Percentiles rank a stretch among this genome's conserved stretches.
Evolutionary conservation across 495 filamentous ascomycete genomes (phyloP).

Genomic region (Cenococcum geophilum): DNA sequence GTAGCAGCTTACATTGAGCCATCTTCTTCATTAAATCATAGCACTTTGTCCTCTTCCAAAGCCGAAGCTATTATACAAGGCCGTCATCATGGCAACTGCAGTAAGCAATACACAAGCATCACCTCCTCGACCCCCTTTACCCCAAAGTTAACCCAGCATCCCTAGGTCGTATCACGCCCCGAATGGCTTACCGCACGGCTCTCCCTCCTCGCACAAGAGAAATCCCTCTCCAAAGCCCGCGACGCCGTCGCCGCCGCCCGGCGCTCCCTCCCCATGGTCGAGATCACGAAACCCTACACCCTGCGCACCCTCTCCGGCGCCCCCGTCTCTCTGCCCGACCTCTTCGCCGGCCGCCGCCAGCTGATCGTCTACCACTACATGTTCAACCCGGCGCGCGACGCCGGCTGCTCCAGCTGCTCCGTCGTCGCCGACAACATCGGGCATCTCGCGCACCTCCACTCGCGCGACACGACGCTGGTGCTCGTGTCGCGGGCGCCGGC

Average conservation of each 20-base stretch:
- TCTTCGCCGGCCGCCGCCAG: conserved; percentile 42
- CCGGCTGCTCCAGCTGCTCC: conserved; percentile 40
- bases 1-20: too few species aligned
- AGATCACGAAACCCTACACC: conserved; percentile 37
- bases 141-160: not conserved
- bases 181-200: conserved; percentile 42
- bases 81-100: too few species aligned
- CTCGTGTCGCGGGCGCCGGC: not conserved
- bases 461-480: conserved; percentile 21
- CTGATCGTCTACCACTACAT: conserved; percentile 48
- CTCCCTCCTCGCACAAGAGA: conserved; percentile 42
- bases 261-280: conserved; percentile 41
- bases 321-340: conserved; percentile 34
- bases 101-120: too few species aligned
- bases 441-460: conserved; percentile 36
- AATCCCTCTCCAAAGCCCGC: conserved; percentile 34
- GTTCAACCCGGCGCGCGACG: conserved; percentile 36
- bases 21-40: too few species aligned
- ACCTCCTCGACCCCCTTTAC: too few species aligned
- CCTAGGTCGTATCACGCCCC: conserved; percentile 32
- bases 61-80: too few species aligned
- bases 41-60: too few species aligned
- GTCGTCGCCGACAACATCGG: conserved; percentile 42
- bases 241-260: conserved; percentile 36
- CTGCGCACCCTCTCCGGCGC: conserved; percentile 38